phyloP scores from a whole-genome alignment of 768 basidiomycete species.

The Naematelia aurantialba region DNA sequence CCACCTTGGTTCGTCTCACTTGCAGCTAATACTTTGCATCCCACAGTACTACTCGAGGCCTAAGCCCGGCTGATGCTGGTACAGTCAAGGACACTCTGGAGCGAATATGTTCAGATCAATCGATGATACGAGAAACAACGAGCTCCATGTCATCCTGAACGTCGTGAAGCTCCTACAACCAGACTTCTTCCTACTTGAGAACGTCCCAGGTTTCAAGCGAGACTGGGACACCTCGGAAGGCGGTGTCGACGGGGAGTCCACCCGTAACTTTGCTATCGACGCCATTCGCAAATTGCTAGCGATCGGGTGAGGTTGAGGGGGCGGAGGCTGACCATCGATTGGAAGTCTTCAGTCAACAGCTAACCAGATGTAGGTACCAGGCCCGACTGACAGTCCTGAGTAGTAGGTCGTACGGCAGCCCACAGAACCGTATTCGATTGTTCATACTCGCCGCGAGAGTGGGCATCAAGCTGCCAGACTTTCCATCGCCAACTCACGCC shows the following conservation, averaged over 20 bases:
- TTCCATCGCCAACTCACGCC: conserved; percentile 29
- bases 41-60: neutral
- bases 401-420: conserved; percentile 25
- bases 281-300: conserved; percentile 15
- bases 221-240: conserved; percentile 12
- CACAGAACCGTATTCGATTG: conserved; percentile 25
- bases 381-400: conserved; percentile 22
- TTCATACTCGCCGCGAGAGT: conserved; percentile 24
- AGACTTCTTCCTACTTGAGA: conserved; percentile 28
- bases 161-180: conserved; percentile 22
- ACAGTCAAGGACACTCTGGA: conserved; percentile 34
- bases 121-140: conserved; percentile 21
- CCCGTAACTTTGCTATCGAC: neutral
- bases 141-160: conserved; percentile 16
- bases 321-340: neutral
- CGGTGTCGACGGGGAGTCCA: conserved; percentile 4
- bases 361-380: conserved; percentile 21
- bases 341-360: neutral
- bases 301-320: conserved; percentile 10
- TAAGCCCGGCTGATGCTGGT: neutral
- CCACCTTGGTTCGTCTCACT: conserved; percentile 29
- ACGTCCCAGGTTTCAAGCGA: conserved; percentile 25
- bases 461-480: conserved; percentile 18
- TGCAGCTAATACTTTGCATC: neutral
- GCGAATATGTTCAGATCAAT: conserved; percentile 15